These are phyloP conservation scores for Aureobasidium sp. DNA, from an alignment of 2,329 filamentous ascomycete species.

Conservation along the genomic window DNA sequence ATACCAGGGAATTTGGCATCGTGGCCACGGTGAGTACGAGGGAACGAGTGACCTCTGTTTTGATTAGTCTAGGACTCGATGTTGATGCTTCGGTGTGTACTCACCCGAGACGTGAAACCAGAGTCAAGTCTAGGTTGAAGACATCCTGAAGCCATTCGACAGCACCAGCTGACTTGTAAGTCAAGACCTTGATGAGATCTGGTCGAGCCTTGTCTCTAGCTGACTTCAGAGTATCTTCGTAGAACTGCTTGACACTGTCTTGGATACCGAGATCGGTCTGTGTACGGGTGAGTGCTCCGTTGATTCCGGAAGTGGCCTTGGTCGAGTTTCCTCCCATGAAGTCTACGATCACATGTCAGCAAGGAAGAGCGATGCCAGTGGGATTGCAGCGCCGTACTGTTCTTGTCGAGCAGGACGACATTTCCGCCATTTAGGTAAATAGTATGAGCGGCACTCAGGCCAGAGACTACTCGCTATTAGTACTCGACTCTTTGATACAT, in stretches of 20 bases:
- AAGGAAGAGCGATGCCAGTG: neutral
- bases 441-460: constrained; percentile 94
- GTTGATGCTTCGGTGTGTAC: constrained; percentile 20
- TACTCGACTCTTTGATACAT: neutral
- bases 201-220: constrained; percentile 96
- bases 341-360: constrained; percentile 43
- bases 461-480: constrained; percentile 61
- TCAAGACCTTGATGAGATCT: constrained; percentile 97
- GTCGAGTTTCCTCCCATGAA: constrained; percentile 99
- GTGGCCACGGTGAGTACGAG: constrained; percentile 95
- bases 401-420: constrained; percentile 94
- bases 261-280: constrained; percentile 81
- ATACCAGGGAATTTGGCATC: constrained; percentile 99
- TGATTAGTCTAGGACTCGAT: neutral
- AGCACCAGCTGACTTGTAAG: constrained; percentile 95
- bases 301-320: constrained; percentile 98
- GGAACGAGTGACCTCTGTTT: constrained; percentile 87
- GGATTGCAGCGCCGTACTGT: constrained; percentile 57
- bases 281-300: constrained; percentile 92
- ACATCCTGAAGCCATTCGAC: constrained; percentile 99
- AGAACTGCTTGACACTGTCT: constrained; percentile 98
- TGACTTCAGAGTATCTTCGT: constrained; percentile 97
- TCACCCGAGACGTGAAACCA: constrained; percentile 93
- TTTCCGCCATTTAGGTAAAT: constrained; percentile 96
- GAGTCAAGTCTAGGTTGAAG: constrained; percentile 94